Evolutionary conservation across 2,329 filamentous ascomycete species (phyloP).

Genomic region (Aspergillus clavatus): DNA sequence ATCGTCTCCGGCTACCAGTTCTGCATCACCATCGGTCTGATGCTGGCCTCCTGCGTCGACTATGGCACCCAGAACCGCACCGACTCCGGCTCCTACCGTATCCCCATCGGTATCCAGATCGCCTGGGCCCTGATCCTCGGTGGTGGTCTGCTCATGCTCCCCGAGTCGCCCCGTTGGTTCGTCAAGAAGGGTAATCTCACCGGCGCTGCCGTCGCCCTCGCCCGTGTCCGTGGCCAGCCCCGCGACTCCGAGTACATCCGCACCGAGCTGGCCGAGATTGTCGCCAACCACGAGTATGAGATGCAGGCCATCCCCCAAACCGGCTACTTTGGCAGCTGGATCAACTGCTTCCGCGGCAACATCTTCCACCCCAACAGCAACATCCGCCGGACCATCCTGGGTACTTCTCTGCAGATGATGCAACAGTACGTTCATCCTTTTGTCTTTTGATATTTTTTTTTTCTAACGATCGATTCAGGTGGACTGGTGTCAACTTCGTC

Average conservation of each 20-base stretch:
- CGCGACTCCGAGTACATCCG: conserved; percentile 69
- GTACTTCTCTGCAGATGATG: conserved; percentile 74
- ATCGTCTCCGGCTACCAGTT: conserved; percentile 81
- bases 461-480: conserved; percentile 10
- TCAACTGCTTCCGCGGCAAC: conserved; percentile 57
- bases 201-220: conserved; percentile 58
- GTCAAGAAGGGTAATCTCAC: conserved; percentile 72
- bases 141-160: conserved; percentile 67
- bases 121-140: conserved; percentile 73
- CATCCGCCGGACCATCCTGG: conserved; percentile 64
- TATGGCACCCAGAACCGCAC: conserved; percentile 62
- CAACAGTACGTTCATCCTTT: conserved; percentile 50
- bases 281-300: conserved; percentile 88
- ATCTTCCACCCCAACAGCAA: conserved; percentile 51
- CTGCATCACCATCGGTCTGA: conserved; percentile 73
- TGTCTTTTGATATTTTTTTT: conserved; percentile 20
- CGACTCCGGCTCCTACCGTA: conserved; percentile 68
- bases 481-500: conserved; percentile 89
- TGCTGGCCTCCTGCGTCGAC: conserved; percentile 69
- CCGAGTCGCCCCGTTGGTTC: conserved; percentile 80
- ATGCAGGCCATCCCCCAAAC: conserved; percentile 59
- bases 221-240: conserved; percentile 69
- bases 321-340: conserved; percentile 65
- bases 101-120: conserved; percentile 76
- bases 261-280: conserved; percentile 74